Percentiles rank a stretch among this genome's conserved stretches.
Evolutionary conservation across 2,329 filamentous ascomycete genomes (phyloP).

Genomic region (Colletotrichum cordylinicola): DNA sequence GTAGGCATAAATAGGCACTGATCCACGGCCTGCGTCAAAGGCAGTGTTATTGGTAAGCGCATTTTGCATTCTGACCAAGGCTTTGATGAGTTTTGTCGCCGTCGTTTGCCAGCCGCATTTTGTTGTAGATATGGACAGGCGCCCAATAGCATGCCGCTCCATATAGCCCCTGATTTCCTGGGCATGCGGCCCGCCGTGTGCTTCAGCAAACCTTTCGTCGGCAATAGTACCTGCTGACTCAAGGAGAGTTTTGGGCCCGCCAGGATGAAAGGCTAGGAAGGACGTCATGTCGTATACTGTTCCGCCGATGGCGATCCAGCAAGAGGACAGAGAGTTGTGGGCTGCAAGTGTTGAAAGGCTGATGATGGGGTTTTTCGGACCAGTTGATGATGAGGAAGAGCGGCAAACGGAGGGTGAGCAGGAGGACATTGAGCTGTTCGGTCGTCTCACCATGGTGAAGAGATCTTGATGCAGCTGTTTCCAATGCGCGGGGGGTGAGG

Average conservation of each 20-base stretch:
- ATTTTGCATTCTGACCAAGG: slow-evolving; percentile 6
- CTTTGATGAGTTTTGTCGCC: not conserved
- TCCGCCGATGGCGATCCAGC: slow-evolving; percentile 86
- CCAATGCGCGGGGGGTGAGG: not conserved
- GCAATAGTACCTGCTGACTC: slow-evolving; percentile 17
- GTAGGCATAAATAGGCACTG: slow-evolving; percentile 8
- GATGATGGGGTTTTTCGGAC: not conserved
- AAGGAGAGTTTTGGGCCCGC: slow-evolving; percentile 53
- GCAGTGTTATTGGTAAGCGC: slow-evolving; percentile 12
- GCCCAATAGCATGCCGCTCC: not conserved
- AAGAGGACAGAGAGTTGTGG: slow-evolving; percentile 13
- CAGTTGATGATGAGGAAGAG: not conserved
- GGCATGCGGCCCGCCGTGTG: slow-evolving; percentile 8
- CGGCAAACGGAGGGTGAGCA: not conserved
- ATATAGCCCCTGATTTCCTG: slow-evolving; percentile 16
- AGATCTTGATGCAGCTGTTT: slow-evolving; percentile 10
- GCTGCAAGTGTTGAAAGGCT: not conserved
- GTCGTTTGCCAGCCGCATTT: not conserved
- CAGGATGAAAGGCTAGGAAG: slow-evolving; percentile 89
- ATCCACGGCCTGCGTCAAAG: slow-evolving; percentile 8
- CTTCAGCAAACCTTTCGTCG: slow-evolving; percentile 5
- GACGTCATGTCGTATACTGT: slow-evolving; percentile 94
- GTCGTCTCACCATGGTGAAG: not conserved
- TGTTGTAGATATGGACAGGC: not conserved
- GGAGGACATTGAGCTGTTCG: not conserved